Evolutionary conservation across 768 basidiomycete species (phyloP), one percentile per base, ranked within the genome.

Genomic region (Lactarius sanguifluus): DNA sequence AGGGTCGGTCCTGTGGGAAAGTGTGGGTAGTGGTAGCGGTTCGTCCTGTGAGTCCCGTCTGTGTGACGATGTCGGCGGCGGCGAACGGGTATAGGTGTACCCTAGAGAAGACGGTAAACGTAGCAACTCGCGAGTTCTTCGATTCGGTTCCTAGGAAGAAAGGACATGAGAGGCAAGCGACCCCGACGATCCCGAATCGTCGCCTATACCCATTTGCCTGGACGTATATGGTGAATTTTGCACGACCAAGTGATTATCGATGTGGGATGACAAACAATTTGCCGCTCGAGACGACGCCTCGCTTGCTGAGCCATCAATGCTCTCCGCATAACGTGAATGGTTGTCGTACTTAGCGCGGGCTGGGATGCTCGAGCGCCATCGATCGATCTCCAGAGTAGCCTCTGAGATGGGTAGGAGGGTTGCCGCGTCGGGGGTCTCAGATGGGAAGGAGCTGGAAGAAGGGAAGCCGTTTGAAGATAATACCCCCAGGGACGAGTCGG

Each of bases 51-150:
- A 43, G 40, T 15, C 20, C 54, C 25, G 61, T 23, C 30, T 18
- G 23, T 12, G 56, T 41, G 61, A 55, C 23, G 57, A 28, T 5
- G 50, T 38, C 15, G 61, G 59, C 10, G 40, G n/a, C 12, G 61
- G 50, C 16, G 32, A 30, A 28, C 40, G 61, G 38, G n/a, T 50
- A 43, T 50, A 58, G 30, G 30, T 2, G 30, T 30, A 30, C 4
- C 30, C 30, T 30, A 2, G 56, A 61, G 64, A 54, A 9, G 32
- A 5, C 28, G 47, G 61, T 23, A 58, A 23, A 8, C 61, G 66
- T 5, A 57, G 61, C 18, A 67, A 13, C 1, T 67, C 61, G n/a
- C 66, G 66, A 13, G 61, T 43, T 59, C 25, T 63, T 59, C 61
- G 57, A 20, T 32, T 61, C 9, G 50, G 4, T 28, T 13, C 10